These are phyloP conservation scores for Mycena haematopus DNA, from an alignment of 768 basidiomycete species.

Conservation along the genomic window DNA sequence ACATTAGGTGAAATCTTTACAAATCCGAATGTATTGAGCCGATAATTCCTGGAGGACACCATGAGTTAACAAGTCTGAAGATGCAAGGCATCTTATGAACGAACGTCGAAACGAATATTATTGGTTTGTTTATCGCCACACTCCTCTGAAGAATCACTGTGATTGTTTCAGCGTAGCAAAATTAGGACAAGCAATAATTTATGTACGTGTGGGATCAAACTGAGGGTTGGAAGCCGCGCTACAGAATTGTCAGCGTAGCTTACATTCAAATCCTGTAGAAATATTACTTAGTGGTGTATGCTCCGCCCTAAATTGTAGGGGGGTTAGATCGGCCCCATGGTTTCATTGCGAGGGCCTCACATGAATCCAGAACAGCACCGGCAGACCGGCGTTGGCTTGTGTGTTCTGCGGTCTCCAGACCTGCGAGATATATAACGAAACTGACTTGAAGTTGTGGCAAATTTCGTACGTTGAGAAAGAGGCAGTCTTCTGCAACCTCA, in stretches of 20 bases:
- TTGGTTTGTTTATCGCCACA: constrained; percentile 51
- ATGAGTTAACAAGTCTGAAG: background rate
- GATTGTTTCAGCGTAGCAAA: background rate
- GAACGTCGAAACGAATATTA: constrained; percentile 60
- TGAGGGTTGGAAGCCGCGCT: constrained; percentile 51
- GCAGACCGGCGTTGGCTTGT: constrained; percentile 37
- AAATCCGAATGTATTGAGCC: constrained; percentile 64
- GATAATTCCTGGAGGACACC: constrained; percentile 52
- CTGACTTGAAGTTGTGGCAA: no score
- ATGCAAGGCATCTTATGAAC: constrained; percentile 18
- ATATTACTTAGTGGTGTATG: constrained; percentile 42
- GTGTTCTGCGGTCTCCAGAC: constrained; percentile 43
- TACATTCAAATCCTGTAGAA: background rate
- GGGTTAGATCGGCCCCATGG: background rate
- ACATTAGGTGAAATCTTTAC: constrained; percentile 36
- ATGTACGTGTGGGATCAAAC: constrained; percentile 54
- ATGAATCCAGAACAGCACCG: constrained; percentile 48
- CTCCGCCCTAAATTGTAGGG: constrained; percentile 53
- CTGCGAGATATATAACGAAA: constrained; percentile 28
- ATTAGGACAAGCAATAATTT: background rate
- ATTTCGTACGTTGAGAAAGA: constrained; percentile 54
- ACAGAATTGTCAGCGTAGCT: background rate
- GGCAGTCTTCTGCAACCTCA: constrained; percentile 57
- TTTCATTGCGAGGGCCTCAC: constrained; percentile 23
- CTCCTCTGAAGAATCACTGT: constrained; percentile 58